phyloP scores from a whole-genome alignment of 306 rosid species.

The Malus orientalis region DNA sequence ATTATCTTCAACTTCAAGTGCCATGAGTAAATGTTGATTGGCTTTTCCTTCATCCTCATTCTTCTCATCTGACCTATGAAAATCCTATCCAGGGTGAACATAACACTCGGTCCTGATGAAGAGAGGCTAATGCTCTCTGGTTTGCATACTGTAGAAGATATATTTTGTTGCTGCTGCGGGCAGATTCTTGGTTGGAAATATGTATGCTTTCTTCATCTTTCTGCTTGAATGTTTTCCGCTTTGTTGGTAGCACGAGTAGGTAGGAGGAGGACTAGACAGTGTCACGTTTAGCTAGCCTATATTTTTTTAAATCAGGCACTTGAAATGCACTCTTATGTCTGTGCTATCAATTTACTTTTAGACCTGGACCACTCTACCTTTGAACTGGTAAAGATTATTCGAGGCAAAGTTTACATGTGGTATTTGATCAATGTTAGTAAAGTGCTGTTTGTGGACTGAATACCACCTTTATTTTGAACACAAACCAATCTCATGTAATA shows the following conservation, averaged over 20 bases:
- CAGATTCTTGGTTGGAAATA: constrained; percentile 94
- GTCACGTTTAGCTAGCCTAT: background rate
- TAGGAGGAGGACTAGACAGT: background rate
- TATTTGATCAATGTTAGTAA: background rate
- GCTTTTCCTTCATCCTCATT: constrained; percentile 5
- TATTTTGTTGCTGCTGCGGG: constrained; percentile 79
- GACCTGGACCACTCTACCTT: background rate
- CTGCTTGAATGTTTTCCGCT: background rate
- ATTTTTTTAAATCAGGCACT: background rate
- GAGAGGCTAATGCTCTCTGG: constrained; percentile 79
- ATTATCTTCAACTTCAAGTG: background rate
- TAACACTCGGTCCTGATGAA: constrained; percentile 54
- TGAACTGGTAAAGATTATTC: too few species aligned
- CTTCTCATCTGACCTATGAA: constrained; percentile 10
- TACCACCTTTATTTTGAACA: background rate
- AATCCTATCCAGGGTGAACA: constrained; percentile 49
- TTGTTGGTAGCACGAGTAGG: background rate
- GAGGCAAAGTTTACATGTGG: background rate
- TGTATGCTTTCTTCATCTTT: constrained; percentile 38
- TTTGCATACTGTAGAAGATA: constrained; percentile 79
- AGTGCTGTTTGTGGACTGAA: background rate
- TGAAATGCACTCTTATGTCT: background rate
- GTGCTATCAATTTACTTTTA: background rate
- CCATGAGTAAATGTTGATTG: background rate
- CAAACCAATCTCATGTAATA: background rate